phyloP scores from a whole-genome alignment of 352 stramenopile genomes.

The Phytopythium aichiense region DNA sequence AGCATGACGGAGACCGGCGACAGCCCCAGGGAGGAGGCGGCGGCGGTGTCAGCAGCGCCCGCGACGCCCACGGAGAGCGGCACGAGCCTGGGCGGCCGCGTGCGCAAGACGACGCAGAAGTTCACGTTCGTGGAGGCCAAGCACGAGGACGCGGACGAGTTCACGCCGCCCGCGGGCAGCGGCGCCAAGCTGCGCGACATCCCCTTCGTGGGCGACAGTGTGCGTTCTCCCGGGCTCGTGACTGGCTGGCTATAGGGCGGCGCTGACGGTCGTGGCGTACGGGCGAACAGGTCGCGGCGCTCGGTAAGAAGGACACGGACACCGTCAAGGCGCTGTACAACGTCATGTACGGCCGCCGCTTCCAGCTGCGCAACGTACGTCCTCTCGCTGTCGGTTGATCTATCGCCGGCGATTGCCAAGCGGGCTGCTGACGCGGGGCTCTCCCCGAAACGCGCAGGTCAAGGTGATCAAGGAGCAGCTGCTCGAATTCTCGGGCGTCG shows the following conservation, averaged over 20 bases:
- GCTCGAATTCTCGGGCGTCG: slow-evolving; percentile 66
- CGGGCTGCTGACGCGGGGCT: not conserved
- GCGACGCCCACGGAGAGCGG: slow-evolving; percentile 7
- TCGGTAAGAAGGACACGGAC: slow-evolving; percentile 70
- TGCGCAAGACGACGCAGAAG: slow-evolving; percentile 62
- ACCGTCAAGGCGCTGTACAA: slow-evolving; percentile 77
- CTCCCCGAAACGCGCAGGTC: slow-evolving; percentile 28
- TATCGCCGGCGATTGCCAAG: not conserved
- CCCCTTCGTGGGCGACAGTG: slow-evolving; percentile 40
- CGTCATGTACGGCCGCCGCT: slow-evolving; percentile 74
- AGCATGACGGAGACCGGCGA: not conserved
- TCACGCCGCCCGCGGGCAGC: slow-evolving; percentile 46
- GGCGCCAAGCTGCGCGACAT: slow-evolving; percentile 68
- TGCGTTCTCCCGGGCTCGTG: slow-evolving; percentile 12
- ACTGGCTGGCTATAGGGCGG: not conserved
- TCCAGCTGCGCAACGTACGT: slow-evolving; percentile 77
- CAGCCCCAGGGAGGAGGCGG: not conserved
- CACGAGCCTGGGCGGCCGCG: slow-evolving; percentile 39
- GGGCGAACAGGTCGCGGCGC: slow-evolving; percentile 40
- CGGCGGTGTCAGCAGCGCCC: slow-evolving; percentile 1
- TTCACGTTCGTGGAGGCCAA: slow-evolving; percentile 52
- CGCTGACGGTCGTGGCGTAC: not conserved
- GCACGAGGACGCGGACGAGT: slow-evolving; percentile 54
- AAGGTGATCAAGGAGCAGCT: slow-evolving; percentile 81
- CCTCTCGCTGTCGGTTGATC: too few species aligned